A percentile compares a stretch with the other conserved stretches of the same genome.
These are phyloP conservation scores for Tolypocladium ophioglossoides DNA, from an alignment of 2,329 filamentous ascomycete genomes.

Conservation along the genomic window DNA sequence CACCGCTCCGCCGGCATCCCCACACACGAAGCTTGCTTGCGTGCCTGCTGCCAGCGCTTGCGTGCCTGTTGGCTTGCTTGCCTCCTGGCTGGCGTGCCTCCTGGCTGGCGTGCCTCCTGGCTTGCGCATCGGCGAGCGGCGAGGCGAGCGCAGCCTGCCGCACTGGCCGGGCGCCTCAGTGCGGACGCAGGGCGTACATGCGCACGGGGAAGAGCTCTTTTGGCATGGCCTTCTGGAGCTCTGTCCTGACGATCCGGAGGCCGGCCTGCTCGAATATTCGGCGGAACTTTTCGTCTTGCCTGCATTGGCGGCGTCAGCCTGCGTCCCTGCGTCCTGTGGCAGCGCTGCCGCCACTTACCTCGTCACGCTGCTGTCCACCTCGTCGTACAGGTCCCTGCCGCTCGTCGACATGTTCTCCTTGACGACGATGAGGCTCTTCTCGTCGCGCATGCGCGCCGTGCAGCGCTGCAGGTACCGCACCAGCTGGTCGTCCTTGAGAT, in stretches of 20 bases:
- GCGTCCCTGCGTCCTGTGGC: background rate
- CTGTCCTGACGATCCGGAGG: conserved; percentile 52
- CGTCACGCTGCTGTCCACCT: conserved; percentile 64
- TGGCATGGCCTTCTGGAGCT: conserved; percentile 57
- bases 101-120: too few relatives aligned
- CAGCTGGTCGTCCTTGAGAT: conserved; percentile 67
- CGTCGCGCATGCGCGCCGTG: conserved; percentile 17
- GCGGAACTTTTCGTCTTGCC: conserved; percentile 61
- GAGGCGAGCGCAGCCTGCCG: background rate
- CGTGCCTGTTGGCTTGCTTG: too few relatives aligned
- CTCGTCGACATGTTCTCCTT: conserved; percentile 56
- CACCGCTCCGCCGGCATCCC: background rate
- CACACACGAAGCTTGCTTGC: background rate
- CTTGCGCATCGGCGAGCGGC: background rate
- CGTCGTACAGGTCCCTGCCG: conserved; percentile 49
- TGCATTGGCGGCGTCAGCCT: conserved; percentile 10
- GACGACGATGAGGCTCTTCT: conserved; percentile 13
- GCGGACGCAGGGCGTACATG: conserved; percentile 53
- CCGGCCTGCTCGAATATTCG: conserved; percentile 57
- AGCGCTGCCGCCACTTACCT: conserved; percentile 24
- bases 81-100: too few relatives aligned
- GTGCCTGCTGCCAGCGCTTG: too few relatives aligned
- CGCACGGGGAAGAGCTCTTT: conserved; percentile 56
- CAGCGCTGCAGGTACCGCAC: conserved; percentile 54
- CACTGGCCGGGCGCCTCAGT: background rate